Base-by-base conservation (phyloP, 768 basidiomycete species). In the Paxillus rubicundulus region DNA sequence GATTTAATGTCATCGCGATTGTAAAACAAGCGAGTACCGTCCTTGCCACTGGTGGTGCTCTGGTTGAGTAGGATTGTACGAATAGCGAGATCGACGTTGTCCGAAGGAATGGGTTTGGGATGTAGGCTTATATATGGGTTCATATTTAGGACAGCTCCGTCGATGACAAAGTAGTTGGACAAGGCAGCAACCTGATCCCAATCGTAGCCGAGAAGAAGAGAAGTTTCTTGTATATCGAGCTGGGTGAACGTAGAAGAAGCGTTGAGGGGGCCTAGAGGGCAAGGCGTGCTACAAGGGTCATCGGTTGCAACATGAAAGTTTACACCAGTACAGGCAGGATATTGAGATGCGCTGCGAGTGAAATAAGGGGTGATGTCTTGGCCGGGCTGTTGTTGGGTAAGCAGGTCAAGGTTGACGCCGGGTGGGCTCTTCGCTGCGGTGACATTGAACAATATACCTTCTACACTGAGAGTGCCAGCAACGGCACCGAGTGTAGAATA, bases 61-160 rank as follows among this genome's bases (percentile, higher is more conserved):
- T 77, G 67, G 16, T 70, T 73, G 34, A 71, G 65, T 34, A 96
- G 73, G 34, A 94, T 71, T 10, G 82, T 82, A 33, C 96, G 91
- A 59, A 99, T 83, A 50, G 87, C 89, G 9, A 71, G 67, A 71
- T 99, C 97, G 56, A 98, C 85, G 32, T 74, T 73, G 68, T 99
- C 97, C 47, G 77, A 75, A 7, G 83, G 62, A 47, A 95, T 77
- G 10, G 89, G 64, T 27, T 60, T 79, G 18, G 85, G 82, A 60
- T 97, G 89, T 17, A 85, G 78, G 20, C 72, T 68, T 49, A 97
- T 75, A 75, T 99, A 99, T 6, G 93, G 86, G 48, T 78, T 78
- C 74, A 99, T 81, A 72, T 99, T 97, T 66, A 98, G 84, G 42
- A 99, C 97, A 36, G 86, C 82, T 30, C 97, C 97, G 61, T 98